A percentile compares a stretch with the other conserved stretches of the same genome.
These are phyloP conservation scores for Starmerella vaccinii DNA, from an alignment of 805 yeast species.

Conservation along the genomic window DNA sequence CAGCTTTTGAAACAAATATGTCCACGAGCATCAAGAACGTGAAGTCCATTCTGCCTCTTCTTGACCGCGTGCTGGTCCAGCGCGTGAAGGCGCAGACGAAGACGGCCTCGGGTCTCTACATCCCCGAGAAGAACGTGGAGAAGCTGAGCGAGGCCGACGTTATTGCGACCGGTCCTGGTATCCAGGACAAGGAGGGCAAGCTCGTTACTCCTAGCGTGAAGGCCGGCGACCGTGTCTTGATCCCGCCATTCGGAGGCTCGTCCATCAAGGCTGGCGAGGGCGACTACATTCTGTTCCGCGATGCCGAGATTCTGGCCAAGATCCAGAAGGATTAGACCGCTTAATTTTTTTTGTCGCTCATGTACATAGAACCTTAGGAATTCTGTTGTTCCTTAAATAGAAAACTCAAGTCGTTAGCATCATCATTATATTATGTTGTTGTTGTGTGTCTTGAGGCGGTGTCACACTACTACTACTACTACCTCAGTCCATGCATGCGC, in stretches of 20 bases:
- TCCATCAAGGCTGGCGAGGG: slow-evolving; percentile 80
- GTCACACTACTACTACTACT: too few relatives aligned
- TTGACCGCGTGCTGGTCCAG: slow-evolving; percentile 94
- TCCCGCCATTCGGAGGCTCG: slow-evolving; percentile 91
- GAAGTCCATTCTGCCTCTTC: slow-evolving; percentile 78
- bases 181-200: slow-evolving; percentile 63
- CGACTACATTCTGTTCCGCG: slow-evolving; percentile 65
- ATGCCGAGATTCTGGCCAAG: slow-evolving; percentile 90
- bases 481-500: background rate
- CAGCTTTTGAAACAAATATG: slow-evolving; percentile 9
- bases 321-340: slow-evolving; percentile 42
- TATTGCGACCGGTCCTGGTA: slow-evolving; percentile 92
- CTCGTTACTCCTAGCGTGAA: slow-evolving; percentile 62
- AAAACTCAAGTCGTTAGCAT: background rate
- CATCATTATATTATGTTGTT: background rate
- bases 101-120: slow-evolving; percentile 85
- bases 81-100: slow-evolving; percentile 82
- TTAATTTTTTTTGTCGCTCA: background rate
- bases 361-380: slow-evolving; percentile 1
- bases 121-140: slow-evolving; percentile 93
- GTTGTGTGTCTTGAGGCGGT: too few relatives aligned
- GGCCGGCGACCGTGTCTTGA: slow-evolving; percentile 87
- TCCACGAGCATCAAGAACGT: slow-evolving; percentile 55
- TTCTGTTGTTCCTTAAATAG: background rate
- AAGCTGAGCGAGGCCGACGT: slow-evolving; percentile 89